Conservation (phyloP, 495 filamentous ascomycete genomes). For the Penicillium arizonense region DNA sequence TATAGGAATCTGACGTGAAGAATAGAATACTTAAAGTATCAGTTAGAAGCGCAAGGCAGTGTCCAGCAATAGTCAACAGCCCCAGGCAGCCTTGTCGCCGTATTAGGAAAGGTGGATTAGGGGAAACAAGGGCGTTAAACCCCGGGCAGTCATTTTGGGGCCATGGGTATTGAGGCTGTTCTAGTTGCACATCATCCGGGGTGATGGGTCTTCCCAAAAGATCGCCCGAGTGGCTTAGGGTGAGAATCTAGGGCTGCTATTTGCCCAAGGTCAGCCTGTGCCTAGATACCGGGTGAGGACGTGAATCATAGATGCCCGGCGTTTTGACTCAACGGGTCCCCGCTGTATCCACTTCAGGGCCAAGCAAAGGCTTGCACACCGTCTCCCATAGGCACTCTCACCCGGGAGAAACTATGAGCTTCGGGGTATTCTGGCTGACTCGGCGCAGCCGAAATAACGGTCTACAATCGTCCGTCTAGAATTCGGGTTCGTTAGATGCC, state of each 20-base stretch:
- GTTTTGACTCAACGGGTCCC: slow-evolving; percentile 6
- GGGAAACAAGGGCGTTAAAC: neutral
- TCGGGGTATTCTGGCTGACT: neutral
- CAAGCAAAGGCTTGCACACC: slow-evolving; percentile 15
- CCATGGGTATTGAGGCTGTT: neutral
- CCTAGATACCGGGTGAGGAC: slow-evolving; percentile 13
- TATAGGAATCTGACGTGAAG: neutral
- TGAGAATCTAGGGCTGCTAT: slow-evolving; percentile 1
- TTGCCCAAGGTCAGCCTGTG: slow-evolving; percentile 8
- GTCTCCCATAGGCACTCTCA: slow-evolving; percentile 2
- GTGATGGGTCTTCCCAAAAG: neutral
- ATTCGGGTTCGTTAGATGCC: slow-evolving; percentile 15
- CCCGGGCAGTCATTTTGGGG: slow-evolving; percentile 9
- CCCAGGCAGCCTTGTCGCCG: slow-evolving; percentile 13
- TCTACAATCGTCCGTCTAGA: slow-evolving; percentile 8
- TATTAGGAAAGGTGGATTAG: slow-evolving; percentile 11
- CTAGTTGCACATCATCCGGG: slow-evolving; percentile 5
- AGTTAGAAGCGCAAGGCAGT: slow-evolving; percentile 11
- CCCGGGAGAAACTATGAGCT: slow-evolving; percentile 10
- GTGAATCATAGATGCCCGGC: slow-evolving; percentile 8
- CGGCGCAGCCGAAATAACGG: slow-evolving; percentile 16
- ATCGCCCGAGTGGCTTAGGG: slow-evolving; percentile 11
- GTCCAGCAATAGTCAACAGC: slow-evolving; percentile 7
- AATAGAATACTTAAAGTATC: neutral
- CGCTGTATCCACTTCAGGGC: slow-evolving; percentile 1